A percentile compares a stretch with the other conserved stretches of the same genome.
These are phyloP conservation scores for Nemania sp. DNA, from an alignment of 2,329 filamentous ascomycete species.

Conservation along the genomic window DNA sequence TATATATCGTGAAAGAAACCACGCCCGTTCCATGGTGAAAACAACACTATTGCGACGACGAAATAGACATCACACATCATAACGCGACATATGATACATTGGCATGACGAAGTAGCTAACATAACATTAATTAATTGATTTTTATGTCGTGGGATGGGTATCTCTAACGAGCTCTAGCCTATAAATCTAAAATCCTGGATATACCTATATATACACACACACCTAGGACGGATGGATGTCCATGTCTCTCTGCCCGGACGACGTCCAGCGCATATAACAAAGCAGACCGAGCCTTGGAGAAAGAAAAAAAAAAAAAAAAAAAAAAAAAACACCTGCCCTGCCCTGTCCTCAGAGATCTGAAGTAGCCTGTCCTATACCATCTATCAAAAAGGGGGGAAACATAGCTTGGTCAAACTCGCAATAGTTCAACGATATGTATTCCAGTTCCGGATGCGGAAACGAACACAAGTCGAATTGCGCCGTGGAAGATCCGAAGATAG, in stretches of 20 bases:
- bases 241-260: too few relatives aligned
- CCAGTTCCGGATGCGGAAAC: constrained; percentile 8
- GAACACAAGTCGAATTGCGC: constrained; percentile 7
- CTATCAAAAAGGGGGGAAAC: not conserved
- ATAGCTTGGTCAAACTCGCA: not conserved
- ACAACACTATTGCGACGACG: too few relatives aligned
- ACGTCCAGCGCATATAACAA: not conserved
- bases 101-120: not conserved
- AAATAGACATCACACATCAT: not conserved
- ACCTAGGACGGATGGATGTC: too few relatives aligned
- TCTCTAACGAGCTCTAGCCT: not conserved
- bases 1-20: too few relatives aligned
- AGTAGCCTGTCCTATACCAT: not conserved
- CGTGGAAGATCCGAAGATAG: constrained; percentile 5
- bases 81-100: too few relatives aligned
- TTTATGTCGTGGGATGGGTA: not conserved
- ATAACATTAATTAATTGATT: not conserved
- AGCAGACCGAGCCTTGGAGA: not conserved
- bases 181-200: too few relatives aligned
- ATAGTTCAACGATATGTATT: not conserved
- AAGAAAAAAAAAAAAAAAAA: too few relatives aligned
- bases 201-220: too few relatives aligned
- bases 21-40: too few relatives aligned
- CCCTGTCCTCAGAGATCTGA: not conserved
- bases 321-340: too few relatives aligned